Percentiles rank a stretch among this genome's conserved stretches.
These are phyloP conservation scores for Stropharia rugosoannulata DNA, from an alignment of 768 basidiomycete genomes.

Conservation along the genomic window DNA sequence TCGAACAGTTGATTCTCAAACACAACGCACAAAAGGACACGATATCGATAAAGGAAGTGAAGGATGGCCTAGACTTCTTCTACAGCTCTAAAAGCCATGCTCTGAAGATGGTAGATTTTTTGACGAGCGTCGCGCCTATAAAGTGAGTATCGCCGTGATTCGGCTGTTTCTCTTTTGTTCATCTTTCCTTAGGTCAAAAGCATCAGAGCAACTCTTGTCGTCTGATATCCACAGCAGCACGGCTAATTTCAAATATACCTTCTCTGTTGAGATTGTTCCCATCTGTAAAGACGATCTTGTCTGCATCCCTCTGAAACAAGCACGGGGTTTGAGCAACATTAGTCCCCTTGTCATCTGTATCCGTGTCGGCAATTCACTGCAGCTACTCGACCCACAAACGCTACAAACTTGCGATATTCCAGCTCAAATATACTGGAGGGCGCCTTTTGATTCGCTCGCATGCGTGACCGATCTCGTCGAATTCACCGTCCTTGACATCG, in stretches of 20 bases:
- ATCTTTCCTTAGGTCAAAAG: slow-evolving; percentile 63
- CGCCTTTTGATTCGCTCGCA: slow-evolving; percentile 84
- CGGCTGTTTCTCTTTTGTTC: slow-evolving; percentile 5
- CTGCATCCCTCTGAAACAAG: slow-evolving; percentile 81
- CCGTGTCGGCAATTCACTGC: slow-evolving; percentile 89
- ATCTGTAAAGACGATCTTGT: slow-evolving; percentile 98
- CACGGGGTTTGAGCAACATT: slow-evolving; percentile 85
- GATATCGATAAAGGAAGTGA: slow-evolving; percentile 87
- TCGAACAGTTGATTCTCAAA: slow-evolving; percentile 96
- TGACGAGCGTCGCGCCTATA: slow-evolving; percentile 83
- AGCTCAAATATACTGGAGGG: slow-evolving; percentile 84
- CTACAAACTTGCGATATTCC: slow-evolving; percentile 82
- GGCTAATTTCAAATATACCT: slow-evolving; percentile 96
- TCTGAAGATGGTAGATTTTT: slow-evolving; percentile 95
- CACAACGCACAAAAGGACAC: slow-evolving; percentile 97
- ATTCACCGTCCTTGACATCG: slow-evolving; percentile 93
- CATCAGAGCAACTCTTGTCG: slow-evolving; percentile 93
- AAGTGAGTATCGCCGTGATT: slow-evolving; percentile 49
- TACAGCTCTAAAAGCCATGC: slow-evolving; percentile 90
- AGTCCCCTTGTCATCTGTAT: slow-evolving; percentile 83
- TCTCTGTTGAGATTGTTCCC: slow-evolving; percentile 95
- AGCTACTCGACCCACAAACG: slow-evolving; percentile 87
- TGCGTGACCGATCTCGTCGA: slow-evolving; percentile 84
- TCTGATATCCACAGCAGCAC: slow-evolving; percentile 90
- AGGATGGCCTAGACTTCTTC: slow-evolving; percentile 96